A percentile compares a stretch with the other conserved stretches of the same genome.
Evolutionary conservation across 2,329 filamentous ascomycete genomes (phyloP).

Genomic region (Sordariomycetes sp.): DNA sequence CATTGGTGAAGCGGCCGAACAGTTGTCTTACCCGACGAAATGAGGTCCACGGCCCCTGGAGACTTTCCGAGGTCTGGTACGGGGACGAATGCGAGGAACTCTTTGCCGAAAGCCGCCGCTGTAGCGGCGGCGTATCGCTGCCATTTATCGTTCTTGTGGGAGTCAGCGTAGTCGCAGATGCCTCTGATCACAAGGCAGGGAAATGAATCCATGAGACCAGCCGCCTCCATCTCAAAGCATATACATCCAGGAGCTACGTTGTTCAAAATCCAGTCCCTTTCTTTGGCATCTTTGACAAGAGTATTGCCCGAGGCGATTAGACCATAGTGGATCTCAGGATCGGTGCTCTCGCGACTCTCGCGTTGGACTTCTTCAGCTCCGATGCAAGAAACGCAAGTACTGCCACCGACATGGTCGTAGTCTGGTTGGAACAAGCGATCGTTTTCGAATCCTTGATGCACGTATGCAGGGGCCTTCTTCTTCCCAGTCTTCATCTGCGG

Average conservation of each 20-base stretch:
- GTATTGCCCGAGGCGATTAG: conserved; percentile 16
- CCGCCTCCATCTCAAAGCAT: conserved; percentile 17
- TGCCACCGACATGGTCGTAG: background rate
- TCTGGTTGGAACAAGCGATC: conserved; percentile 1
- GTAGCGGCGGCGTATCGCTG: conserved; percentile 20
- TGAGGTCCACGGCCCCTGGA: background rate
- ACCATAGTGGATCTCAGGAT: conserved; percentile 8
- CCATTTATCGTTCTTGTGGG: conserved; percentile 25
- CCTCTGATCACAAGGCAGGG: conserved; percentile 23
- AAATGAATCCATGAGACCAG: conserved; percentile 12
- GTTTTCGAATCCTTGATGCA: background rate
- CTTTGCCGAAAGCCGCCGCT: conserved; percentile 14
- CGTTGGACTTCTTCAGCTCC: background rate
- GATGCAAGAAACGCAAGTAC: background rate
- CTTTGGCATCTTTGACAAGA: background rate
- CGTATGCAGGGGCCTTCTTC: conserved; percentile 4
- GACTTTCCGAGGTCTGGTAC: background rate
- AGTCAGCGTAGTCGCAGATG: conserved; percentile 26
- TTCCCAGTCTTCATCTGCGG: conserved; percentile 5
- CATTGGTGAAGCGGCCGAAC: too few relatives aligned
- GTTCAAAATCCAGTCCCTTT: background rate
- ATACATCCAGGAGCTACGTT: background rate
- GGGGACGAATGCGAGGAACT: conserved; percentile 1
- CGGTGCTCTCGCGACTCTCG: background rate
- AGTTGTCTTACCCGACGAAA: background rate